phyloP scores from a whole-genome alignment of 768 basidiomycete genomes.

The Boletus bicolor region DNA sequence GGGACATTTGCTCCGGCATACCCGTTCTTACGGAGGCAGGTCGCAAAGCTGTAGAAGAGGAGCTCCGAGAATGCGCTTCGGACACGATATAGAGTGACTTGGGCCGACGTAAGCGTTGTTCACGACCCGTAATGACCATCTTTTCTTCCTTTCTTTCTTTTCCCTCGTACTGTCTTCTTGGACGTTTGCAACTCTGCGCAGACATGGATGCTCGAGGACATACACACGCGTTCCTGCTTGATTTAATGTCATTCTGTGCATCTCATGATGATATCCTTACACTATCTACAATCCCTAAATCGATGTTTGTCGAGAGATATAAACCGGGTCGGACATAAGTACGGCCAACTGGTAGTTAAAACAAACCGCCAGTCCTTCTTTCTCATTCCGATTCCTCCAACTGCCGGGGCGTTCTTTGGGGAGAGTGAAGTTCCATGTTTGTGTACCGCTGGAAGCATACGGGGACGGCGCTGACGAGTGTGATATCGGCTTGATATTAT shows the following conservation, averaged over 20 bases:
- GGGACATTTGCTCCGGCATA: conserved; percentile 61
- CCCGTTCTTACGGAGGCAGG: conserved; percentile 71
- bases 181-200: neutral
- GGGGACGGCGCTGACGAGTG: neutral
- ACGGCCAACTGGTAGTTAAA: neutral
- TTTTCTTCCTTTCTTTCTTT: neutral
- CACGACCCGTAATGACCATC: conserved; percentile 11
- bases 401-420: no score
- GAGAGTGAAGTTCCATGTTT: neutral
- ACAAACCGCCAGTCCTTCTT: neutral
- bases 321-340: neutral
- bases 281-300: conserved; percentile 20
- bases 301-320: neutral
- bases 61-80: conserved; percentile 37
- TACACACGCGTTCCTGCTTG: neutral
- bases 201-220: conserved; percentile 7
- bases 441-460: neutral
- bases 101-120: neutral
- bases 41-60: conserved; percentile 67
- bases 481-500: no score
- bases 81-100: conserved; percentile 15
- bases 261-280: conserved; percentile 29
- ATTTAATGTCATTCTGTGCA: conserved; percentile 13
- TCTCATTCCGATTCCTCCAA: neutral
- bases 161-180: conserved; percentile 7